Percentiles rank a stretch among this genome's conserved stretches.
Evolutionary conservation across 805 yeast species (phyloP).

Genomic region (Kodamaea leandrae): DNA sequence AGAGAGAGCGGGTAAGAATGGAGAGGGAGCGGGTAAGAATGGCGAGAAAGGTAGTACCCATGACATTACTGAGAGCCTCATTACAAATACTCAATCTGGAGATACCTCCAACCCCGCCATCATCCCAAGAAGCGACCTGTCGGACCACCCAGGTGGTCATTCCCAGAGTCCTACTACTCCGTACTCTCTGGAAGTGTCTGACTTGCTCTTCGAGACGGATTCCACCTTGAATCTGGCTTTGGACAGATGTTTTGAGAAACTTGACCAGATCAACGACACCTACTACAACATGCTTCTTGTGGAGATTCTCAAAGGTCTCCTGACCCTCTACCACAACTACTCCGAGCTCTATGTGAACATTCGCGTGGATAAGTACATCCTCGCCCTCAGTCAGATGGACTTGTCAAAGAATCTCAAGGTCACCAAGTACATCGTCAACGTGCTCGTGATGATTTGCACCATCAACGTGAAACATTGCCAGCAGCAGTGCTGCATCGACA

Average conservation of each 20-base stretch:
- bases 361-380: conserved; percentile 3
- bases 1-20: not conserved
- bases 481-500: conserved; percentile 7
- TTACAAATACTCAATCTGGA: too few relatives aligned
- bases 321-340: conserved; percentile 25
- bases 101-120: too few relatives aligned
- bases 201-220: not conserved
- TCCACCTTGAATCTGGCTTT: conserved; percentile 13
- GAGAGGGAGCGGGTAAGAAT: not conserved
- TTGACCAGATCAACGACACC: conserved; percentile 10
- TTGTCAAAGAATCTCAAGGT: conserved; percentile 4
- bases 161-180: too few relatives aligned
- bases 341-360: conserved; percentile 3
- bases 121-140: too few relatives aligned
- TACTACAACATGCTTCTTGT: conserved; percentile 7
- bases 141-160: too few relatives aligned
- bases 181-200: too few relatives aligned
- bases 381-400: conserved; percentile 6
- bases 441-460: conserved; percentile 10
- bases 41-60: not conserved
- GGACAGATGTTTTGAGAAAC: conserved; percentile 16
- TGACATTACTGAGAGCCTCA: too few relatives aligned
- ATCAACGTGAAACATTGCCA: conserved; percentile 5
- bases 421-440: conserved; percentile 11
- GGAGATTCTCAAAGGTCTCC: conserved; percentile 27